A percentile compares a stretch with the other conserved stretches of the same genome.
phyloP scores from a whole-genome alignment of 2,329 filamentous ascomycete genomes.

The Nemania diffusa region DNA sequence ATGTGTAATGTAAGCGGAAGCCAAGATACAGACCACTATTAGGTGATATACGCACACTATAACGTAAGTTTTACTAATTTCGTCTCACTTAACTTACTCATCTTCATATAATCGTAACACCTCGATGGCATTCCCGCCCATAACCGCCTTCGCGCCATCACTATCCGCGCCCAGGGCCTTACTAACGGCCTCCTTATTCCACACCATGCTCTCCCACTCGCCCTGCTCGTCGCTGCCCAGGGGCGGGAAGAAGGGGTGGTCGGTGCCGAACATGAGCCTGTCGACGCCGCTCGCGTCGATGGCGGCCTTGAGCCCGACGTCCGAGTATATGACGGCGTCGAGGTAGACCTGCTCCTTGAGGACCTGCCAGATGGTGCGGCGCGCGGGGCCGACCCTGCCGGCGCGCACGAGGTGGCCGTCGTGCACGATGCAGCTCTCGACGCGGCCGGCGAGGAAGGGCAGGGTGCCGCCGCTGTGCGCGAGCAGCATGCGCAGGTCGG shows the following conservation, averaged over 20 bases:
- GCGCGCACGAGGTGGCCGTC: conserved; percentile 78
- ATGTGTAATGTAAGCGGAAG: no score
- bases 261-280: conserved; percentile 81
- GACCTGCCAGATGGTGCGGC: conserved; percentile 66
- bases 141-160: conserved; percentile 45
- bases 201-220: conserved; percentile 76
- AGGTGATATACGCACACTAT: no score
- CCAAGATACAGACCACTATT: no score
- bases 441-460: conserved; percentile 86
- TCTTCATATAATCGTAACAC: conserved; percentile 46
- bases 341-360: conserved; percentile 82
- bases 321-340: conserved; percentile 86
- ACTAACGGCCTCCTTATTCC: conserved; percentile 57
- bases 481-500: conserved; percentile 75
- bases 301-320: conserved; percentile 77
- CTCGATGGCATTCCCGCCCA: conserved; percentile 49
- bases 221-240: conserved; percentile 69
- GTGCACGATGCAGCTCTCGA: conserved; percentile 87
- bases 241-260: conserved; percentile 88
- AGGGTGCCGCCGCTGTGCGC: conserved; percentile 91
- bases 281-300: conserved; percentile 72
- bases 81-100: background rate
- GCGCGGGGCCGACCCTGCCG: conserved; percentile 61
- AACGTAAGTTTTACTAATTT: background rate
- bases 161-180: conserved; percentile 47